Evolutionary conservation across 805 yeast genomes (phyloP).

Genomic region (Starmerella bacillaris): DNA sequence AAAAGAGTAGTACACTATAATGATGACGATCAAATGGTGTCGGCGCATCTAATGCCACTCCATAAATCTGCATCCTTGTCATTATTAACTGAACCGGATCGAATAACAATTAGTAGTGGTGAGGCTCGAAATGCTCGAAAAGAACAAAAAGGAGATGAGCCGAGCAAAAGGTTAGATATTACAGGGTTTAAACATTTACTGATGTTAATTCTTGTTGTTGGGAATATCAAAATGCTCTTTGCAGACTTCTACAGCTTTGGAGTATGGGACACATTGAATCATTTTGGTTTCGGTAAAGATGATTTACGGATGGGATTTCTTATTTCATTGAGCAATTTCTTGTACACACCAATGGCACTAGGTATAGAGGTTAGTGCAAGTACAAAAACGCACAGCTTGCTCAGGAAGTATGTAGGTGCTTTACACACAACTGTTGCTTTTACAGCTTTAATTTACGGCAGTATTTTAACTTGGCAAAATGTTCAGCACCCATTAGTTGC

Average conservation of each 20-base stretch:
- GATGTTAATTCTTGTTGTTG: slow-evolving; percentile 24
- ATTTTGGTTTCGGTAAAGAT: slow-evolving; percentile 20
- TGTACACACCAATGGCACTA: slow-evolving; percentile 25
- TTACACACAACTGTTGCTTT: slow-evolving; percentile 22
- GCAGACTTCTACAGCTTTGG: slow-evolving; percentile 26
- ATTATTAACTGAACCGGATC: slow-evolving; percentile 11
- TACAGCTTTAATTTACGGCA: slow-evolving; percentile 8
- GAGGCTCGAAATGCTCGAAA: slow-evolving; percentile 9
- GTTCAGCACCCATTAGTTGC: slow-evolving; percentile 30
- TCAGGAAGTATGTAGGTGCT: slow-evolving; percentile 20
- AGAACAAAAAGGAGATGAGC: slow-evolving; percentile 8
- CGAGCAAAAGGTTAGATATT: slow-evolving; percentile 11
- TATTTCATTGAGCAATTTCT: slow-evolving; percentile 20
- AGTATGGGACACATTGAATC: slow-evolving; percentile 19
- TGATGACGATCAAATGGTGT: neutral
- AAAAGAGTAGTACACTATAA: neutral
- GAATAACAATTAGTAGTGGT: slow-evolving; percentile 4
- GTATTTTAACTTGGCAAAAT: slow-evolving; percentile 16
- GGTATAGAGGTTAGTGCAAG: slow-evolving; percentile 20
- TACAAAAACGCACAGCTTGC: slow-evolving; percentile 2
- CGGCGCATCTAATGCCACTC: slow-evolving; percentile 14
- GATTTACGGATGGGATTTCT: slow-evolving; percentile 20
- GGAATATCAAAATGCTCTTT: slow-evolving; percentile 26
- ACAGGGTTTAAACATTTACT: slow-evolving; percentile 27
- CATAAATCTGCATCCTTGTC: slow-evolving; percentile 14